Percentiles rank a stretch among this genome's conserved stretches.
Evolutionary conservation across 2,329 filamentous ascomycete species (phyloP).

Genomic region (Fusarium sarcochroum): DNA sequence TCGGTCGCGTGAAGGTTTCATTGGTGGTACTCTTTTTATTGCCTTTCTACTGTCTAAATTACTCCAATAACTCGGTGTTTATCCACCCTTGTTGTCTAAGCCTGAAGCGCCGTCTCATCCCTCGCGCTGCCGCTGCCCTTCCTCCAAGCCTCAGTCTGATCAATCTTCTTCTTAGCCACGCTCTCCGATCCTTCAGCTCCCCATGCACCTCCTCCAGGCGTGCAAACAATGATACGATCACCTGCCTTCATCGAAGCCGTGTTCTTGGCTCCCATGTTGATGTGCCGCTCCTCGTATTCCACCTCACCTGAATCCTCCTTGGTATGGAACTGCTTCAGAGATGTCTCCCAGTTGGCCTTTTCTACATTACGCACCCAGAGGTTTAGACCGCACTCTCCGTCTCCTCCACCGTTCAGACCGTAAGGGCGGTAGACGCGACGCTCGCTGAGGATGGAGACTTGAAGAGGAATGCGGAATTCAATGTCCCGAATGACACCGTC

Average conservation of each 20-base stretch:
- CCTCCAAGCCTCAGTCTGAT: constrained; percentile 68
- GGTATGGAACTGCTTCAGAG: constrained; percentile 57
- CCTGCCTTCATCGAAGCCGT: constrained; percentile 82
- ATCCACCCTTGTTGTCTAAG: constrained; percentile 48
- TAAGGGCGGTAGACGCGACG: constrained; percentile 78
- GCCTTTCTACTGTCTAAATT: too few relatives aligned
- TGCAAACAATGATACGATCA: constrained; percentile 82
- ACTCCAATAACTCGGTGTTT: too few relatives aligned
- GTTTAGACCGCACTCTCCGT: constrained; percentile 84
- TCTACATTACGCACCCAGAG: constrained; percentile 85
- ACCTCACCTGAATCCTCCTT: constrained; percentile 52
- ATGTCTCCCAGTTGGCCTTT: constrained; percentile 66
- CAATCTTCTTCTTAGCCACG: constrained; percentile 62
- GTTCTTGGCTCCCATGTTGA: constrained; percentile 85
- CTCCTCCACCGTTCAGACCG: constrained; percentile 85
- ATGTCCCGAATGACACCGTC: constrained; percentile 84
- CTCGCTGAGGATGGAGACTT: constrained; percentile 84
- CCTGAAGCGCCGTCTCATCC: constrained; percentile 72
- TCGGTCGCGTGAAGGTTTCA: too few relatives aligned
- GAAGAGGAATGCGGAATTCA: constrained; percentile 82
- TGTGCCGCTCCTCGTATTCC: constrained; percentile 71
- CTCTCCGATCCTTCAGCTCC: constrained; percentile 72
- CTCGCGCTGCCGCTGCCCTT: constrained; percentile 70
- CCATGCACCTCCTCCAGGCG: constrained; percentile 86
- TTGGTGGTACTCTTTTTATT: too few relatives aligned